Conservation (phyloP, 352 stramenopile species). For the Phytophthora europaea region DNA sequence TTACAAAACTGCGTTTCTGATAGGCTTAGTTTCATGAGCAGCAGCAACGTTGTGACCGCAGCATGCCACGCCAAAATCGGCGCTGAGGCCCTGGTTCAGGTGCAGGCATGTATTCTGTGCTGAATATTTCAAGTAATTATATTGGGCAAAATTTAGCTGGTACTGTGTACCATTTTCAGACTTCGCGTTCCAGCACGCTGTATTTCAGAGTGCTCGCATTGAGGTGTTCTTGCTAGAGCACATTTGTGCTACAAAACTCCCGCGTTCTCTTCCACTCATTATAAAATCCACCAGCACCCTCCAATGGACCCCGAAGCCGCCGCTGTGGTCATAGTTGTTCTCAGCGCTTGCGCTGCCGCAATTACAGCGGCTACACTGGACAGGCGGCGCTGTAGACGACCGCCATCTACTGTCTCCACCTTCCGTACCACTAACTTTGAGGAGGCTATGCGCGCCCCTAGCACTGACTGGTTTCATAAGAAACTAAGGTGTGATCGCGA, state of each 20-base stretch:
- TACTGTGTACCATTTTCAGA: neutral
- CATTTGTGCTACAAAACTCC: slow-evolving; percentile 5
- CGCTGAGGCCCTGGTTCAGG: neutral
- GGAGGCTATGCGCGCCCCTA: neutral
- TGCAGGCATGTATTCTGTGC: neutral
- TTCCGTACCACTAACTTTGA: neutral
- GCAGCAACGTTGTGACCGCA: no score
- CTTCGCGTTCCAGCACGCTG: neutral
- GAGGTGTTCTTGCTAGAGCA: slow-evolving; percentile 11
- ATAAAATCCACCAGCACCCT: neutral
- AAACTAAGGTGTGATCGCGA: neutral
- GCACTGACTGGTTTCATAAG: slow-evolving; percentile 10
- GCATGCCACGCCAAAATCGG: no score
- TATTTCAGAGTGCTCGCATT: neutral
- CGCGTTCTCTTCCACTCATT: slow-evolving; percentile 5
- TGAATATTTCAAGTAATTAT: neutral
- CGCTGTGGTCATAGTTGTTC: neutral
- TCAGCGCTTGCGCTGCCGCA: slow-evolving; percentile 2
- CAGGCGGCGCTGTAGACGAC: slow-evolving; percentile 5
- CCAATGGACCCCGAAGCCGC: slow-evolving; percentile 8
- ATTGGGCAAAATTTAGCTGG: neutral
- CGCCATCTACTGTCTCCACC: neutral
- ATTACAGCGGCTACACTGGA: slow-evolving; percentile 4
- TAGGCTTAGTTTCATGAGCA: no score
- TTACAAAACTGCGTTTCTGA: no score